Conservation (phyloP, 1,284 basidiomycete genomes). For the Moesziomyces antarcticus region DNA sequence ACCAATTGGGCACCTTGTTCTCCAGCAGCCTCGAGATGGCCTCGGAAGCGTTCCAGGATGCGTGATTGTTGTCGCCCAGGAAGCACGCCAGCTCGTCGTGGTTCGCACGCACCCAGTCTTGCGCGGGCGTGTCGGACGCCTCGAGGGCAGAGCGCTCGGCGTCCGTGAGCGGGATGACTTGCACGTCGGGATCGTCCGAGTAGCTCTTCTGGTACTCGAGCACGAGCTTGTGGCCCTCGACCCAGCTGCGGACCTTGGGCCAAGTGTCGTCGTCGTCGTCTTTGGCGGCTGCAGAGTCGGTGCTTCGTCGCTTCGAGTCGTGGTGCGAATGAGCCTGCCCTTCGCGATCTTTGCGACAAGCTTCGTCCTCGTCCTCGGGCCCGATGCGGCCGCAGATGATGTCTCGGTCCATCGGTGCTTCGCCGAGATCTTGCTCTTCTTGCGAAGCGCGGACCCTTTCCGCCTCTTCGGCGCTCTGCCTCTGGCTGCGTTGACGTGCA, state of each 20-base stretch:
- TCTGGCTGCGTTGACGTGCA: conserved; percentile 11
- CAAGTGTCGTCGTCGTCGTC: conserved; percentile 33
- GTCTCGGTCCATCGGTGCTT: conserved; percentile 55
- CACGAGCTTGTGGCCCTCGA: conserved; percentile 63
- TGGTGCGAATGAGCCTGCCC: conserved; percentile 26
- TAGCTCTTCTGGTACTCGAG: conserved; percentile 58
- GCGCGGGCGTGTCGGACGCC: conserved; percentile 47
- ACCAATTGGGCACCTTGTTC: conserved; percentile 41
- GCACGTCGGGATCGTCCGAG: conserved; percentile 54
- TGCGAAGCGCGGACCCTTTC: conserved; percentile 13
- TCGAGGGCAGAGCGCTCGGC: conserved; percentile 47
- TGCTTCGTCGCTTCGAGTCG: neutral
- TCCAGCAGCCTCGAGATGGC: conserved; percentile 44
- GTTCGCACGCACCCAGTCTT: conserved; percentile 53
- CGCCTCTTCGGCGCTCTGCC: conserved; percentile 24
- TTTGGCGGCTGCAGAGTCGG: neutral
- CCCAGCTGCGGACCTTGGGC: conserved; percentile 59
- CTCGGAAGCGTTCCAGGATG: conserved; percentile 42
- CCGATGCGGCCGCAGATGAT: conserved; percentile 36
- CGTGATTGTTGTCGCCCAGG: conserved; percentile 42
- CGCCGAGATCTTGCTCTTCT: conserved; percentile 50
- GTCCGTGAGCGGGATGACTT: conserved; percentile 57
- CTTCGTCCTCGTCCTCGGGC: conserved; percentile 44
- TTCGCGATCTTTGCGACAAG: conserved; percentile 33
- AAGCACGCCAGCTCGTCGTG: conserved; percentile 47